Evolutionary conservation across 1,284 basidiomycete species (phyloP), one percentile per base, ranked within the genome.

Genomic region (Melampsora americana): DNA sequence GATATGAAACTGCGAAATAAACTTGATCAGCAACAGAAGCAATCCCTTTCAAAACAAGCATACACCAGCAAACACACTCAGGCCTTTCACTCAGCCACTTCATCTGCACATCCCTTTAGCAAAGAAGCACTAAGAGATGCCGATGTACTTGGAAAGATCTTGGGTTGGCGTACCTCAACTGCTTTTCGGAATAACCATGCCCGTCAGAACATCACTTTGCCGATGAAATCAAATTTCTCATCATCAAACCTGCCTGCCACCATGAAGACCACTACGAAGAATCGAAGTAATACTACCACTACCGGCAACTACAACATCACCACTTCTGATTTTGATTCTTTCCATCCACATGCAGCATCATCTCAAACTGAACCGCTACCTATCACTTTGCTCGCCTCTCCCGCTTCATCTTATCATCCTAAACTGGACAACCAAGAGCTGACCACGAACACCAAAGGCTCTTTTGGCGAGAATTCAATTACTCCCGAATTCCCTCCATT

Each of bases 71-170:
- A 20, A 18, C 50, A 53, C 23, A 20, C 4, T 53, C 50, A 53
- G 23, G 16, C 23, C 50, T 18, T 20, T 20, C 50, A 18, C 16
- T 23, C 16, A 20, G 18, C 23, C 23, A 23, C 11, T 48, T 48
- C 46, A 48, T 48, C 46, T 11, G 46, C 50, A 20, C 50, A 53
- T 53, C 4, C 3, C 50, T 23, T 23, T 20, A 23, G 16, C 50
- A 4, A 53, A 53, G 18, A 53, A 53, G 3, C 50, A 20, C 50
- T 20, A 39, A 61, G 69, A 32, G 77, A 80, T 14, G 78, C 77
- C 0, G 81, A 81, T 67, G 79, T 81, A 1, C 78, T 81, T 7
- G 80, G 81, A 0, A 72, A 79, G 28, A 78, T 81, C 1, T 60
- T 81, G 0, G 81, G 81, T 1, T 81, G 81, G 81, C 77, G 77